Evolutionary conservation across 306 rosid genomes (phyloP).

Genomic region (Comarum palustre): DNA sequence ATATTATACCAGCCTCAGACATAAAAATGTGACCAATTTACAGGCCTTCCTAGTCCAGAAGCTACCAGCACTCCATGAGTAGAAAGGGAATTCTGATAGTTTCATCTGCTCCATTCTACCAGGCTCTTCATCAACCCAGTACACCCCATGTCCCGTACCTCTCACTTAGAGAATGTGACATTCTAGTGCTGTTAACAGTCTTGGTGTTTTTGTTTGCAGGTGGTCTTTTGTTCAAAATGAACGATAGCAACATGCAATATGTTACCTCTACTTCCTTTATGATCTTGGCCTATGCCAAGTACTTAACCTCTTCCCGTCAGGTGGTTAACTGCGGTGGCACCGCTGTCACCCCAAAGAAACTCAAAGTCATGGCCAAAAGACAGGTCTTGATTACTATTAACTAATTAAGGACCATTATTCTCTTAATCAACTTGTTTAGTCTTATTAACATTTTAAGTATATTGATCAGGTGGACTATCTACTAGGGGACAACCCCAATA

Average conservation of each 20-base stretch:
- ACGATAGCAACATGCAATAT: slow-evolving; percentile 86
- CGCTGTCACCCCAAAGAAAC: slow-evolving; percentile 51
- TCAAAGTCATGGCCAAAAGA: slow-evolving; percentile 68
- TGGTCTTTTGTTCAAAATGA: slow-evolving; percentile 85
- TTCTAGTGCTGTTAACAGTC: slow-evolving; percentile 30
- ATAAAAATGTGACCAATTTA: not conserved
- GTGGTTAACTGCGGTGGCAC: slow-evolving; percentile 69
- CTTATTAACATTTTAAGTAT: not conserved
- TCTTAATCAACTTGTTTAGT: not conserved
- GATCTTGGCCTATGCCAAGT: slow-evolving; percentile 76
- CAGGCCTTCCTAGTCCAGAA: slow-evolving; percentile 81
- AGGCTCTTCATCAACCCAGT: slow-evolving; percentile 67
- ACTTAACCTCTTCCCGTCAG: slow-evolving; percentile 59
- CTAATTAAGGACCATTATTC: not conserved
- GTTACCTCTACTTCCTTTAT: slow-evolving; percentile 89
- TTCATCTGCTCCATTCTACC: slow-evolving; percentile 86
- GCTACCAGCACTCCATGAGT: slow-evolving; percentile 67
- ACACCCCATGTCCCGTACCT: slow-evolving; percentile 56
- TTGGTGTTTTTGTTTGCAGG: slow-evolving; percentile 37
- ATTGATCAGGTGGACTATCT: slow-evolving; percentile 71
- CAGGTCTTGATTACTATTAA: slow-evolving; percentile 46
- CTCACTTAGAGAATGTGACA: not conserved
- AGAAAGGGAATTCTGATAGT: slow-evolving; percentile 87
- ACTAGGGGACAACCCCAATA: slow-evolving; percentile 81
- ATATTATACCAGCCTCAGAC: not conserved